Evolutionary conservation across 768 basidiomycete genomes (phyloP), one percentile per base, ranked within the genome.

Genomic region (Dioszegia crocea): DNA sequence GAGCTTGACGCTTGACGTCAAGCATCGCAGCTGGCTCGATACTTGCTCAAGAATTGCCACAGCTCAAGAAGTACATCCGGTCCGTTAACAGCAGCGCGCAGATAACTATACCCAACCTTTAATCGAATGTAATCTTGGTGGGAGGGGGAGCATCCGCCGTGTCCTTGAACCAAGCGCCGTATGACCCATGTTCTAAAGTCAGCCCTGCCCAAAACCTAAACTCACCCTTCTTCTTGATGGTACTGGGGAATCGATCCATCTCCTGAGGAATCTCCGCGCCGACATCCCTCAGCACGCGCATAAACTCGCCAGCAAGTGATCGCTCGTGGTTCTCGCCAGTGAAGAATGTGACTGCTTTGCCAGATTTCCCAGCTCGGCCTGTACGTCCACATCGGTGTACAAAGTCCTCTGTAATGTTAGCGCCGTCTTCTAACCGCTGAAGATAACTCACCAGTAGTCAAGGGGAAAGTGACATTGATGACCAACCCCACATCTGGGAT

Each of bases 321-420:
- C 84, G 81, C 78, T 96, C 92, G 76, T 96, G 86, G 39, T 85
- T 79, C 54, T 90, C 89, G 4, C 93, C 93, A 0, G 94, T 97
- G 79, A 97, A 98, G 81, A 96, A 97, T 21, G 94, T 98, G 68
- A 96, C 86, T 21, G 90, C 88, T 76, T 89, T 90, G 56, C 94
- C 94, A 38, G 80, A 84, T 73, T 87, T 85, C 11, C 93, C 93
- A 36, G 88, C 94, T 53, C 94, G 88, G 10, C 94, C 91, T 84
- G 77, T 67, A 43, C 74, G 72, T n/a, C 75, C 76, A 60, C 76
- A 75, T 66, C 76, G 70, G 60, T 73, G 70, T 0, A 74, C 71
- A 67, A 68, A 71, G 67, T 71, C 74, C 66, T 70, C 71, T 66
- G 33, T 33, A 45, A 2, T 41, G 38, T 56, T 17, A 49, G 48